Evolutionary conservation across 345 rosid species (phyloP).

Genomic region (Geranium rotundifolium): DNA sequence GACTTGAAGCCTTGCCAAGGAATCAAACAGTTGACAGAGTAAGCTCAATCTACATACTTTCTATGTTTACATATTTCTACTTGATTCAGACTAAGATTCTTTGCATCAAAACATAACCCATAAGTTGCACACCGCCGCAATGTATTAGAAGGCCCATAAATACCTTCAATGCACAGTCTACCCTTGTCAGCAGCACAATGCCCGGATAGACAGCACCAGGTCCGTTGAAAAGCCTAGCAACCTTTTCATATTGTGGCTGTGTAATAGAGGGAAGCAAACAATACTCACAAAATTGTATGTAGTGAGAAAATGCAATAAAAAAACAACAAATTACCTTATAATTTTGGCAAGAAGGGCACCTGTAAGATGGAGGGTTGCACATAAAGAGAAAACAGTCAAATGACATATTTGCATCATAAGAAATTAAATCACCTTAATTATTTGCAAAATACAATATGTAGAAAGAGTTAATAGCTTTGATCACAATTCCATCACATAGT

Average conservation of each 20-base stretch:
- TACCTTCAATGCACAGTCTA: slow-evolving; percentile 91
- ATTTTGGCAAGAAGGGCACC: slow-evolving; percentile 99
- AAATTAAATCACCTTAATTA: not conserved
- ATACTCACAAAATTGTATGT: slow-evolving; percentile 2
- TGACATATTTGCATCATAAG: not conserved
- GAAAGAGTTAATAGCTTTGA: not conserved
- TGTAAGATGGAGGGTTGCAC: slow-evolving; percentile 25
- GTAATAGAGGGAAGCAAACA: slow-evolving; percentile 18
- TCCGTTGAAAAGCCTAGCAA: slow-evolving; percentile 89
- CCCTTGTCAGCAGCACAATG: slow-evolving; percentile 66
- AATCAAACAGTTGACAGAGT: too few relatives aligned
- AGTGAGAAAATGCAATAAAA: slow-evolving; percentile 5
- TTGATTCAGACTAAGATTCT: too few relatives aligned
- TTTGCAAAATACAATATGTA: not conserved
- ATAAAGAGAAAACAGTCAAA: slow-evolving; percentile 11
- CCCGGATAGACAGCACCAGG: slow-evolving; percentile 83
- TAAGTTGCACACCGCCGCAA: too few relatives aligned
- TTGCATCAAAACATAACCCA: too few relatives aligned
- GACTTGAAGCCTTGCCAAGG: too few relatives aligned
- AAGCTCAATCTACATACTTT: too few relatives aligned
- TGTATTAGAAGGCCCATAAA: slow-evolving; percentile 4
- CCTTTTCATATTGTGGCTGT: slow-evolving; percentile 92
- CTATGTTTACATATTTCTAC: too few relatives aligned
- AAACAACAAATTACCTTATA: slow-evolving; percentile 57
- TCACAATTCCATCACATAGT: not conserved